Evolutionary conservation across 441 rosid species (phyloP), one percentile per base, ranked within the genome.

Genomic region (Hura crepitans): DNA sequence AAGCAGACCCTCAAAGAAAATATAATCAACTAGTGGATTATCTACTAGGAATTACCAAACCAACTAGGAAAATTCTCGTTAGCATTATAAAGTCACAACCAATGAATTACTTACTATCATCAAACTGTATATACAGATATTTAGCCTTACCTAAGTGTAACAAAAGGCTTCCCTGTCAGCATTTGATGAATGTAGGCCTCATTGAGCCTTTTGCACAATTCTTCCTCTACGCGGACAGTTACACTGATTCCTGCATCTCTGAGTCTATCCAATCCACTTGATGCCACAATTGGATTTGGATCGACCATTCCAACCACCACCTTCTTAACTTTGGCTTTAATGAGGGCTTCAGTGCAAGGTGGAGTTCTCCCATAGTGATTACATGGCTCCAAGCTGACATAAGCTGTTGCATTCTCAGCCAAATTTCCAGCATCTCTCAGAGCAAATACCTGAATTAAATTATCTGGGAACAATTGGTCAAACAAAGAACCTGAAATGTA

Each of bases 311-410:
- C 95, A 43, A 91, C 68, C 9, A 91, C 97, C 76, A 92, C 96
- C 83, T 79, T 91, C 77, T 86, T 92, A 77, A 95, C 92, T 77
- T 87, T 91, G 64, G 96, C 97, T 74, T 89, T 83, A 57, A 92
- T 85, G 74, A 95, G 67, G 23, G 96, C 98, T 74, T 90, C 95
- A 54, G 88, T 76, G 68, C 96, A 91, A 0, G 99, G 96, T 27
- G 97, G 97, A 37, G 95, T 95, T 84, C 95, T 86, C 15, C 99
- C 97, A 62, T 82, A 79, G 78, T 89, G 97, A 71, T 95, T 89
- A 78, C 99, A 89, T 12, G 99, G 99, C 79, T 95, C 97, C 58
- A 95, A 83, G 70, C 93, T 89, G 80, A 92, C 98, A 71, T 92
- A 96, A 65, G 97, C 92, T 61, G 96, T 95, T 0, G 96, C 96